A percentile compares a stretch with the other conserved stretches of the same genome.
These are phyloP conservation scores for Glebionis coronaria DNA, from an alignment of 129 eudicot species.

Conservation along the genomic window DNA sequence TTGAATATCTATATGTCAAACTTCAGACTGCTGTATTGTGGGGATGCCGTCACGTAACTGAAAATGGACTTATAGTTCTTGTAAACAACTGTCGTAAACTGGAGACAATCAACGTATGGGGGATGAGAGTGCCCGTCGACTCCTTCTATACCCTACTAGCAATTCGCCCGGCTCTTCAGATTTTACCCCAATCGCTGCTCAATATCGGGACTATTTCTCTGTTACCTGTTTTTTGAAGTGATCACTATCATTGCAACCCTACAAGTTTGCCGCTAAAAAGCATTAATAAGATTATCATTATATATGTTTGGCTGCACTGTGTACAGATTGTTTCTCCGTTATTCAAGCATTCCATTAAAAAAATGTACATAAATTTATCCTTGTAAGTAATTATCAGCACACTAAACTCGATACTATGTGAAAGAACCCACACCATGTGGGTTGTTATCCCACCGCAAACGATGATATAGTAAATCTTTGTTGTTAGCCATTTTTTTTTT, in stretches of 20 bases:
- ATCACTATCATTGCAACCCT: background rate
- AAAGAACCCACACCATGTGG: conserved; percentile 7
- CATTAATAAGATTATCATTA: no score
- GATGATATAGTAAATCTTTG: background rate
- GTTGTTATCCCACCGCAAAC: conserved; percentile 1
- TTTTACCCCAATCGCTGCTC: conserved; percentile 57
- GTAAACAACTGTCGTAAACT: conserved; percentile 76
- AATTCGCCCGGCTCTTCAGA: conserved; percentile 86
- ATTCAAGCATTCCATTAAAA: background rate
- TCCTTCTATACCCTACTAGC: conserved; percentile 57
- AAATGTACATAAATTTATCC: conserved; percentile 28
- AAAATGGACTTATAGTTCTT: conserved; percentile 66
- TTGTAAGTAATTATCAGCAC: conserved; percentile 10
- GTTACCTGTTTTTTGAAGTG: conserved; percentile 45
- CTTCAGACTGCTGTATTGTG: conserved; percentile 69
- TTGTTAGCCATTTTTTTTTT: background rate
- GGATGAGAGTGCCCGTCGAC: conserved; percentile 72
- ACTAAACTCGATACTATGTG: conserved; percentile 28
- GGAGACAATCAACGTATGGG: conserved; percentile 81
- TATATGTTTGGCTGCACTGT: conserved; percentile 11
- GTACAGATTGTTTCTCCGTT: conserved; percentile 8
- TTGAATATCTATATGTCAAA: conserved; percentile 1
- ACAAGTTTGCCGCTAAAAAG: no score
- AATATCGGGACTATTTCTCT: conserved; percentile 36
- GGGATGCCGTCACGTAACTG: conserved; percentile 95